These are phyloP conservation scores for Protostelium mycophagum DNA, from an alignment of 78 protist genomes.

Conservation along the genomic window DNA sequence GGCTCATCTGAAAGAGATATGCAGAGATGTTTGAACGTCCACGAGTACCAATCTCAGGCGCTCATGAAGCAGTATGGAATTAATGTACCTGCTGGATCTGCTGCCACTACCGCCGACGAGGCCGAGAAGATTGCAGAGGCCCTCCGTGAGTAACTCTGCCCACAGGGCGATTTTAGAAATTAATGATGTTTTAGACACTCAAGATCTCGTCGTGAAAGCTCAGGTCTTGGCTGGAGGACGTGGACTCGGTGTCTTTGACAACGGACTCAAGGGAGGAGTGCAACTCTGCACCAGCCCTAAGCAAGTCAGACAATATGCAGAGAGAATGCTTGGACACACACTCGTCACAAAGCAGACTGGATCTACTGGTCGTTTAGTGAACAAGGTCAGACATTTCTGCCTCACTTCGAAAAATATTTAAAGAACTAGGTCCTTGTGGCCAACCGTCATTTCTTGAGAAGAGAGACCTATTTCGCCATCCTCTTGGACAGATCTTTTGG, in stretches of 20 bases:
- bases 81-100: conserved; percentile 54
- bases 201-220: conserved; percentile 63
- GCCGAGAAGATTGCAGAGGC: conserved; percentile 38
- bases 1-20: no score
- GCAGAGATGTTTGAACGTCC: conserved; percentile 51
- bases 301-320: conserved; percentile 18
- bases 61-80: conserved; percentile 72
- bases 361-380: conserved; percentile 70
- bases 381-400: conserved; percentile 14
- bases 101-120: conserved; percentile 43
- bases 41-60: conserved; percentile 77
- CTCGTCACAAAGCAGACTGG: conserved; percentile 94
- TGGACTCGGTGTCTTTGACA: conserved; percentile 90
- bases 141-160: conserved; percentile 27
- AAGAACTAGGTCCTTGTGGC: conserved; percentile 47
- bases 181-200: neutral
- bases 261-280: conserved; percentile 94
- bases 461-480: conserved; percentile 94
- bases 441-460: conserved; percentile 49
- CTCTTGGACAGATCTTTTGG: conserved; percentile 85
- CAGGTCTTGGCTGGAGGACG: conserved; percentile 97
- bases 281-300: conserved; percentile 37
- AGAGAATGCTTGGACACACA: conserved; percentile 85
- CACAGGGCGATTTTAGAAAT: conserved; percentile 20
- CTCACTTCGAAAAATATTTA: neutral